phyloP scores from a whole-genome alignment of 306 rosid genomes.

The Macrotyloma uniflorum region DNA sequence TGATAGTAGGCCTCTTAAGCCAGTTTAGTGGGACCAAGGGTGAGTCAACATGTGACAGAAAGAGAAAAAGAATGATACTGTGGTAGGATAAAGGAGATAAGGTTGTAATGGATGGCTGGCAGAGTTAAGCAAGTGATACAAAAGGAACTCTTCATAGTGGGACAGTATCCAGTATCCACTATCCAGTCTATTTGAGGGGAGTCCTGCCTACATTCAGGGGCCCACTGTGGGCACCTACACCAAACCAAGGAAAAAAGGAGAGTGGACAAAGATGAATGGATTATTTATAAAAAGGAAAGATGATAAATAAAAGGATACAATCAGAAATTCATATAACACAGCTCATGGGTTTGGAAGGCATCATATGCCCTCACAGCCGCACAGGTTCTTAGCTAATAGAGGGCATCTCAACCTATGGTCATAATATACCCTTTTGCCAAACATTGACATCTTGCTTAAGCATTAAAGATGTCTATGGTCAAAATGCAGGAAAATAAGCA shows the following conservation, averaged over 20 bases:
- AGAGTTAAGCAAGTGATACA: constrained; percentile 25
- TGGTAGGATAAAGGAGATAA: constrained; percentile 39
- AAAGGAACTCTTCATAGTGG: constrained; percentile 37
- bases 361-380: constrained; percentile 15
- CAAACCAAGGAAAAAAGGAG: constrained; percentile 33
- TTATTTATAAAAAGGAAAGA: not conserved
- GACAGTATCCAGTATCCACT: constrained; percentile 25
- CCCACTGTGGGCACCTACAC: constrained; percentile 22
- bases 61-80: constrained; percentile 34
- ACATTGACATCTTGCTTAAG: constrained; percentile 30
- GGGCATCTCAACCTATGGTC: constrained; percentile 30
- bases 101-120: constrained; percentile 33
- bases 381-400: constrained; percentile 14
- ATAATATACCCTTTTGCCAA: constrained; percentile 23
- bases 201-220: constrained; percentile 7
- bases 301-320: constrained; percentile 9
- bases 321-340: constrained; percentile 23
- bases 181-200: constrained; percentile 16
- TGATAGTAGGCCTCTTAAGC: constrained; percentile 6
- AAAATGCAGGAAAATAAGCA: constrained; percentile 23
- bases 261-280: constrained; percentile 16
- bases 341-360: constrained; percentile 33
- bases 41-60: constrained; percentile 37
- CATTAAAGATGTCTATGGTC: constrained; percentile 20
- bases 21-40: constrained; percentile 22